Conservation (phyloP, 805 yeast genomes). For the Saccharomycopsis oosterbeekiorum region DNA sequence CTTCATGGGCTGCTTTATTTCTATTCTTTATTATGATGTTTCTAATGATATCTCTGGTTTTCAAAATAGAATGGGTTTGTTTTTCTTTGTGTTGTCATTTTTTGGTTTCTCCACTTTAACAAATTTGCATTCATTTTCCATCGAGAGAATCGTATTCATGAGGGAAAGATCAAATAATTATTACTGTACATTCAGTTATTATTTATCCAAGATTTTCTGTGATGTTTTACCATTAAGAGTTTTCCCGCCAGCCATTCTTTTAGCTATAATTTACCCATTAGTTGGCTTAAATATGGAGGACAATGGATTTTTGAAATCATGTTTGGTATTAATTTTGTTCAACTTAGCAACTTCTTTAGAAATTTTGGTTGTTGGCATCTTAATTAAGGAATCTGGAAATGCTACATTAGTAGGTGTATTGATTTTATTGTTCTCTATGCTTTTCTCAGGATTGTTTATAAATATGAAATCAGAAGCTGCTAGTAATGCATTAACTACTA, state of each 20-base stretch:
- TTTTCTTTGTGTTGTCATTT: conserved; percentile 81
- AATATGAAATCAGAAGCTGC: conserved; percentile 46
- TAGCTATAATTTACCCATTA: conserved; percentile 78
- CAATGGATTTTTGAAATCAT: conserved; percentile 60
- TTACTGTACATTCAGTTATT: conserved; percentile 81
- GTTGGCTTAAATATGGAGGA: conserved; percentile 79
- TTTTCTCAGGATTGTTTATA: conserved; percentile 90
- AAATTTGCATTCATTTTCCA: conserved; percentile 79
- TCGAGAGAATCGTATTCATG: conserved; percentile 80
- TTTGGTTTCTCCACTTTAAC: conserved; percentile 94
- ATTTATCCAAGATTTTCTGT: conserved; percentile 73
- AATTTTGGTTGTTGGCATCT: conserved; percentile 77
- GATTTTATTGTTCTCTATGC: conserved; percentile 69
- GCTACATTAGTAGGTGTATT: conserved; percentile 85
- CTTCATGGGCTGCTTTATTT: conserved; percentile 74
- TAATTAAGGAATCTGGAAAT: conserved; percentile 82
- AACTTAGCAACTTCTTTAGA: conserved; percentile 81
- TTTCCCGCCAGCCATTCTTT: conserved; percentile 79
- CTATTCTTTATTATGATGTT: conserved; percentile 73
- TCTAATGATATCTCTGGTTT: conserved; percentile 89
- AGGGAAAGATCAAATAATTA: conserved; percentile 93
- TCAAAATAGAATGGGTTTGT: conserved; percentile 89
- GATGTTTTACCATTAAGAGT: conserved; percentile 89
- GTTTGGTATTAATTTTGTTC: conserved; percentile 65
- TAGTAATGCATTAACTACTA: conserved; percentile 25